Percentiles rank a stretch among this genome's conserved stretches.
Evolutionary conservation across 805 yeast genomes (phyloP).

Genomic region (Kodamaea hsintzibuensis): DNA sequence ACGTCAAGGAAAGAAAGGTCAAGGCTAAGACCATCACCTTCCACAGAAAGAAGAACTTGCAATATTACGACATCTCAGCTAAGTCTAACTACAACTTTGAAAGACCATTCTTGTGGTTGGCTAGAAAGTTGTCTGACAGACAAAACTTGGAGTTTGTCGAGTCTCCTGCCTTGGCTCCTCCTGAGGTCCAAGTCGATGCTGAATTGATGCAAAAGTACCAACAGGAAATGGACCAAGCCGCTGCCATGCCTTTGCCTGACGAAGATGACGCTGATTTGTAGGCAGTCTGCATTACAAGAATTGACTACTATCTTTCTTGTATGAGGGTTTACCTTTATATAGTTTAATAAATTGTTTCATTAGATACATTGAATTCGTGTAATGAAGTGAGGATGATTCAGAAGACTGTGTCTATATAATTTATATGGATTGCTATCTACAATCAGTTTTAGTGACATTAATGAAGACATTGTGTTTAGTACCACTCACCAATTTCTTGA

Average conservation of each 20-base stretch:
- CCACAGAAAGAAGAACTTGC: slow-evolving; percentile 99
- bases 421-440: too few relatives aligned
- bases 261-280: slow-evolving; percentile 99
- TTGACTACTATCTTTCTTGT: background rate
- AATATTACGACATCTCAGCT: slow-evolving; percentile 99
- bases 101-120: slow-evolving; percentile 99
- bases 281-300: slow-evolving; percentile 17
- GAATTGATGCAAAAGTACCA: slow-evolving; percentile 97
- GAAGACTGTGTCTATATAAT: too few relatives aligned
- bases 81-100: slow-evolving; percentile 99
- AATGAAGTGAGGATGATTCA: background rate
- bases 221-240: slow-evolving; percentile 99
- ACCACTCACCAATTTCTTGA: background rate
- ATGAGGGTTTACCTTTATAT: slow-evolving; percentile 7
- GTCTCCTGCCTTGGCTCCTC: slow-evolving; percentile 99
- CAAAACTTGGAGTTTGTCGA: slow-evolving; percentile 98
- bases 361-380: background rate
- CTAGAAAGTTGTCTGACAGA: slow-evolving; percentile 98
- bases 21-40: slow-evolving; percentile 99
- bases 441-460: background rate
- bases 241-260: slow-evolving; percentile 99
- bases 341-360: slow-evolving; percentile 3
- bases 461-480: background rate
- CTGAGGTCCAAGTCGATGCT: slow-evolving; percentile 97
- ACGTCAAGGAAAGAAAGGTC: slow-evolving; percentile 99